Conservation (phyloP, 169 alveolate species). For the Cryptosporidium viatorum region DNA sequence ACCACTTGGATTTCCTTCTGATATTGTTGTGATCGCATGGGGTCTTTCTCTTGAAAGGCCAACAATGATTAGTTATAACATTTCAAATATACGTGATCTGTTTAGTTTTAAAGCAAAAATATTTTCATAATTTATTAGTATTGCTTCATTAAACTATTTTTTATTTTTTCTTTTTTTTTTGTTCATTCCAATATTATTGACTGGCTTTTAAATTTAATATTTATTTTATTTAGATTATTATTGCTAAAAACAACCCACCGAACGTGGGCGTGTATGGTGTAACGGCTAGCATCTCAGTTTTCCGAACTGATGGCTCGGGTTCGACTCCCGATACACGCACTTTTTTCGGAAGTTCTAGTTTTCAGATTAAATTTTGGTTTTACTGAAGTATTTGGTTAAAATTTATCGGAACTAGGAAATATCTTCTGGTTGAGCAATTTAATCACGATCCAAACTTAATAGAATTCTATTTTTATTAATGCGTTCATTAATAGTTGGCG, state of each 20-base stretch:
- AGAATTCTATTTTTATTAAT: background rate
- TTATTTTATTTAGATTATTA: background rate
- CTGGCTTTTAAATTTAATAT: background rate
- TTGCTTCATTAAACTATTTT: background rate
- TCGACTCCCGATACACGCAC: conserved; percentile 78
- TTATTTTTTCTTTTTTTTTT: background rate
- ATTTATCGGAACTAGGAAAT: background rate
- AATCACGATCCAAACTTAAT: background rate
- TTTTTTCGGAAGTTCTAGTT: background rate
- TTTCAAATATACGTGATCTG: conserved; percentile 96
- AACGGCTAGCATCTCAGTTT: conserved; percentile 78
- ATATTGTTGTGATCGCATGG: conserved; percentile 98
- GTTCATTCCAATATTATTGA: background rate
- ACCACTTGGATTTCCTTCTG: conserved; percentile 99
- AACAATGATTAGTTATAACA: conserved; percentile 97
- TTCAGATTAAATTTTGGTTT: background rate
- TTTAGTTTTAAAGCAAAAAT: conserved; percentile 92
- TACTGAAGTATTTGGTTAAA: too few relatives aligned
- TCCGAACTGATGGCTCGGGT: conserved; percentile 78
- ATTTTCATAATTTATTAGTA: conserved; percentile 68
- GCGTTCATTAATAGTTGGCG: background rate
- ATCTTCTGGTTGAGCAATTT: background rate
- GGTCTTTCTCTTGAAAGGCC: conserved; percentile 99
- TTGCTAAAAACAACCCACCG: background rate
- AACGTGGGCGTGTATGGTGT: conserved; percentile 76